Evolutionary conservation across 441 rosid genomes (phyloP), one percentile per base, ranked within the genome.

Genomic region (Erodium moschatum): DNA sequence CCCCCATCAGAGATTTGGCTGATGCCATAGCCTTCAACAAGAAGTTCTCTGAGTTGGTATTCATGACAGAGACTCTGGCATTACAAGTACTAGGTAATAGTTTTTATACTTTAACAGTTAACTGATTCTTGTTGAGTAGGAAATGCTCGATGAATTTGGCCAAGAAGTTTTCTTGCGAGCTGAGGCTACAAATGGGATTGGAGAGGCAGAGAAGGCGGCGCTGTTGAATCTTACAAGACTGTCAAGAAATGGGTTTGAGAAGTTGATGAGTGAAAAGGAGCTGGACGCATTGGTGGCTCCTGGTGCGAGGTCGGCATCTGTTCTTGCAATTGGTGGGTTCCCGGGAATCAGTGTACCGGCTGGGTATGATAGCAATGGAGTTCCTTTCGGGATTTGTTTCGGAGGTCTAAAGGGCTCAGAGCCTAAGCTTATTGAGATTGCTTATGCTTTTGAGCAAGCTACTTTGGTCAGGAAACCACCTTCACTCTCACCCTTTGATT

Each of bases 281-380:
- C 76, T 83, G n/a, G 94, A 86, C 71, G 89, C 81, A 1, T 13
- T 85, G 63, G 81, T 84, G 73, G 65, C 74, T 21, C 79, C 78
- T 0, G 72, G 80, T 21, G 33, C 72, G 0, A 61, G 3, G 4
- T 18, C 67, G 12, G 29, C 82, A 19, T 3, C 73, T 21, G 67
- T 90, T 9, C 83, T 87, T 1, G 92, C 92, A 15, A 85, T 82
- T 8, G 91, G 95, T 58, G 86, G 88, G 40, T 85, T 72, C 69
- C 90, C 88, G 2, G 90, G 89, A 44, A 86, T 88, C 18, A 84
- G 18, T 63, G 97, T 87, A 11, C 95, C 90, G 1, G 87, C 82
- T 0, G 87, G 89, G n/a, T 83, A 81, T 40, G 74, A 80, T 21
- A 16, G 50, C n/a, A 24, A 69, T n/a, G 87, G 84, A 11, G 75